Base-by-base conservation (phyloP, 2,329 filamentous ascomycete genomes). In the Alternaria sp. region DNA sequence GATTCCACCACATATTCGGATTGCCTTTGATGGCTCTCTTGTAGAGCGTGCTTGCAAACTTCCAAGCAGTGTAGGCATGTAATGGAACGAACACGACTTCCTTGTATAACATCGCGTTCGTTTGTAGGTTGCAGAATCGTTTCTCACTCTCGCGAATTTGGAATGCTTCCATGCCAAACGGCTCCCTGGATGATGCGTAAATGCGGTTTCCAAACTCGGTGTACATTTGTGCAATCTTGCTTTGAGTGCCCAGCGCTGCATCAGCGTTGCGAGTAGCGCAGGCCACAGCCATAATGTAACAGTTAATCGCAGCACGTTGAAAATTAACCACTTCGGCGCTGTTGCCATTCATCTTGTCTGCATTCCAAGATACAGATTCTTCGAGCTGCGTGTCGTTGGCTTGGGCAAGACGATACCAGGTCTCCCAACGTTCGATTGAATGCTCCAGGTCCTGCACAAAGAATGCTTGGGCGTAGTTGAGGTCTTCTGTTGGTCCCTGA, bases 321-420 rank as follows among this genome's bases (percentile, higher is more conserved):
- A 90, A 85, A 51, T 86, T 87, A 24, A 92, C 85, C 42, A 96
- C 78, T 57, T 96, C 92, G 4, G 82, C 80, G 54, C 90, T 88
- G 68, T 90, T 89, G 73, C 90, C 94, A 78, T 96, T 96, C 78
- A 96, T 89, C 77, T 96, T 96, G 67, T 96, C 92, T 0, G 92
- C 91, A 21, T 89, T 90, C 93, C 93, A 96, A 5, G 93, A 86
- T 5, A 96, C 90, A 6, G 89, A 87, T 75, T 97, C 93, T 62
- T 97, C 93, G 13, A 96, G 81, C 69, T 96, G 92, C 50, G 91
- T 90, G 76, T 97, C 93, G 70, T 92, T 93, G 48, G 90, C 92
- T 75, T 96, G 92, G 0, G 90, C 93, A 24, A 96, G 84, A 11
- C 92, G 86, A 75, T 94, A 95, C 93, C 93, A 97, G 0, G 91